phyloP scores from a whole-genome alignment of 2,329 filamentous ascomycete genomes.

The Bipolaris zeicola region DNA sequence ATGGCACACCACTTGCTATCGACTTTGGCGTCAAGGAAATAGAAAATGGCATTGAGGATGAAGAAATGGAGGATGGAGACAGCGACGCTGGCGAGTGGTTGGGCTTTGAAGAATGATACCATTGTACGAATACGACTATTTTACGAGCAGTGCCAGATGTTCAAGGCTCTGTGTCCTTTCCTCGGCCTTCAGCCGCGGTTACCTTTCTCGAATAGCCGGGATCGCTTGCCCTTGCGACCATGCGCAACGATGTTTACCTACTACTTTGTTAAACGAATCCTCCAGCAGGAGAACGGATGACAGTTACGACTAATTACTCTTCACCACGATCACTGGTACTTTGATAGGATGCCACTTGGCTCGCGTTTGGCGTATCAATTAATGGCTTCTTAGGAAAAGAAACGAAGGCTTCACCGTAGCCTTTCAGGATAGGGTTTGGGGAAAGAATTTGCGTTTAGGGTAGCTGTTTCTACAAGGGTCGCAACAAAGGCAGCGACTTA shows the following conservation, averaged over 20 bases:
- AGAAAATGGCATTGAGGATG: constrained; percentile 44
- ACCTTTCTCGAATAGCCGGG: not conserved
- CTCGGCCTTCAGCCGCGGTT: not conserved
- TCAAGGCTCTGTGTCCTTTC: not conserved
- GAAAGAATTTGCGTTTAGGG: too few relatives aligned
- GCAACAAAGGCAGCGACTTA: too few relatives aligned
- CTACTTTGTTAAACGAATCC: not conserved
- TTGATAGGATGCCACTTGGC: too few relatives aligned
- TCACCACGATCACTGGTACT: too few relatives aligned
- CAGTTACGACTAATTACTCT: too few relatives aligned
- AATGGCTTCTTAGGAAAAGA: too few relatives aligned
- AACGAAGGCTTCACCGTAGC: too few relatives aligned
- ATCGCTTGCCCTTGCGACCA: too few relatives aligned
- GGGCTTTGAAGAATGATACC: constrained; percentile 52
- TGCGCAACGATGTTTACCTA: not conserved
- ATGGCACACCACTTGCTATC: constrained; percentile 25
- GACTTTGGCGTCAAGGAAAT: constrained; percentile 42
- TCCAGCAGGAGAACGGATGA: not conserved
- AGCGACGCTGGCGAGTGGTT: constrained; percentile 58
- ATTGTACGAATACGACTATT: constrained; percentile 16
- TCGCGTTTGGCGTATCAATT: too few relatives aligned
- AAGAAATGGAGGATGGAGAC: constrained; percentile 43
- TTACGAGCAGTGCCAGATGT: constrained; percentile 1
- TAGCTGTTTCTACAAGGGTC: too few relatives aligned
- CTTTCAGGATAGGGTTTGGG: too few relatives aligned